Evolutionary conservation across 1,284 basidiomycete species (phyloP), one percentile per base, ranked within the genome.

Genomic region (Grifola frondosa): DNA sequence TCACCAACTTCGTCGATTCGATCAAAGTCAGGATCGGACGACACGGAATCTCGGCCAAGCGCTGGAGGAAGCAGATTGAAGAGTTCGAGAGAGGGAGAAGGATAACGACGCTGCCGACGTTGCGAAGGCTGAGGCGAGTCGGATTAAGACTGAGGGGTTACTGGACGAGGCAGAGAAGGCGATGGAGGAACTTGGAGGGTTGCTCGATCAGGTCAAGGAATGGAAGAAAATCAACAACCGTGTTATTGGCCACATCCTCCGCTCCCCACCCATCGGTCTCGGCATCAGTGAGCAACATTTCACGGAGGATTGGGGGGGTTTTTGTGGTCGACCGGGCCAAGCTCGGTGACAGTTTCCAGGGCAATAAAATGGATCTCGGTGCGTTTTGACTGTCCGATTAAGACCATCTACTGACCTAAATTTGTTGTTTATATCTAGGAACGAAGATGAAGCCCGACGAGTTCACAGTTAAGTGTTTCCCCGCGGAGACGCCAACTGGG

Each of bases 161-260:
- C 7, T 49, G 42, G 36, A n/a, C n/a, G 37, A 49, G 37, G 52
- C 40, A 34, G 26, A 43, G 29, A n/a, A 29, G 39, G 26, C 26
- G 28, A 52, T 51, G 20, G 45, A 44, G 34, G 22, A 20, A 3
- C 36, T 52, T 6, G 36, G 45, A 13, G 9, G 49, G 28, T 46
- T 62, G 40, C 32, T 49, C 37, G 24, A n/a, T 13, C 21, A 53
- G 17, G 42, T 56, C 39, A 52, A 37, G 33, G 6, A 34, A 21
- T 49, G 47, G 41, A 43, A 11, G 32, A 7, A 11, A 26, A 34
- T 17, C 6, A 10, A 21, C 21, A 16, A 24, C 11, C 42, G 63
- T 40, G 49, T 63, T 42, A 30, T 70, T 17, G 65, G 65, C 34
- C 52, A 61, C 35, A 37, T 69, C 55, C 20, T 60, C 50, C 37